These are phyloP conservation scores for Aspergillus phoenicis DNA, from an alignment of 2,329 filamentous ascomycete species.

Conservation along the genomic window DNA sequence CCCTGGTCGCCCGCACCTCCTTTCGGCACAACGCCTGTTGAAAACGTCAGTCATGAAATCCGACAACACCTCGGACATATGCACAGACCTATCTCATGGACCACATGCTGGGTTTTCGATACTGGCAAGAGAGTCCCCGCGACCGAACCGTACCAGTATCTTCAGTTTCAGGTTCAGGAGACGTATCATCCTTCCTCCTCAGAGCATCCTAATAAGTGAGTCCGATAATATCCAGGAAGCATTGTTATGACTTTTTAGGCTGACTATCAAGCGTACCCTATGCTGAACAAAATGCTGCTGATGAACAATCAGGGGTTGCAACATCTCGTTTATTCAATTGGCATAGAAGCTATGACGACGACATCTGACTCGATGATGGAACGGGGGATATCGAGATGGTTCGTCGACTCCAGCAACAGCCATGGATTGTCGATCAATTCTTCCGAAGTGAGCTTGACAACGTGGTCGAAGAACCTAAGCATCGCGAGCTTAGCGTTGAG, in stretches of 20 bases:
- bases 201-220: conserved; percentile 7
- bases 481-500: conserved; percentile 10
- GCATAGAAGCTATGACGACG: conserved; percentile 27
- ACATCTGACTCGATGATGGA: conserved; percentile 29
- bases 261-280: conserved; percentile 8
- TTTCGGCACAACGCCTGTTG: neutral
- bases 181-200: neutral
- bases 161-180: neutral
- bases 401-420: conserved; percentile 23
- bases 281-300: conserved; percentile 13
- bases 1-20: conserved; percentile 13
- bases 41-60: conserved; percentile 10
- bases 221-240: neutral
- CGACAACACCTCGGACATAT: conserved; percentile 4
- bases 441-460: neutral
- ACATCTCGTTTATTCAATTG: conserved; percentile 29
- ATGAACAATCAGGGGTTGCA: conserved; percentile 20
- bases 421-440: conserved; percentile 28
- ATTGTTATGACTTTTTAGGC: neutral
- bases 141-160: conserved; percentile 2
- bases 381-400: conserved; percentile 18
- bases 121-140: conserved; percentile 15
- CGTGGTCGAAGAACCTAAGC: conserved; percentile 9
- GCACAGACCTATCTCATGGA: conserved; percentile 20
- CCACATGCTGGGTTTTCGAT: conserved; percentile 17